Evolutionary conservation across 2,329 filamentous ascomycete species (phyloP).

Genomic region (Sclerotinia subarctica): DNA sequence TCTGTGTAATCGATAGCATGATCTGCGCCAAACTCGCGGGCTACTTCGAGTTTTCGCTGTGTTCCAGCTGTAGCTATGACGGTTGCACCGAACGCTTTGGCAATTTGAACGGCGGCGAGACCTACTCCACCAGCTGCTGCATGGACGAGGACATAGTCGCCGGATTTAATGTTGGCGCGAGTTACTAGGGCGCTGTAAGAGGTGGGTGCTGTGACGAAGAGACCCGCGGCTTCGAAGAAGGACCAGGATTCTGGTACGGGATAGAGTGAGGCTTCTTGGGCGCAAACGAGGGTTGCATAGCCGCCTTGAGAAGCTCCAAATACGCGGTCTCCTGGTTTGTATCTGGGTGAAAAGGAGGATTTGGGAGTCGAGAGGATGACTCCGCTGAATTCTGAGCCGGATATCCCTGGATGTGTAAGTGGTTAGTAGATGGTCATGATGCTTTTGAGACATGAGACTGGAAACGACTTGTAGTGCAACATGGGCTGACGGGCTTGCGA

Average conservation of each 20-base stretch:
- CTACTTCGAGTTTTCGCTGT: slow-evolving; percentile 74
- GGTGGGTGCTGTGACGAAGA: slow-evolving; percentile 91
- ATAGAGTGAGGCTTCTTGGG: slow-evolving; percentile 63
- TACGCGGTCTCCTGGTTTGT: slow-evolving; percentile 74
- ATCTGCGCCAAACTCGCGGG: slow-evolving; percentile 78
- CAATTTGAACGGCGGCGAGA: slow-evolving; percentile 86
- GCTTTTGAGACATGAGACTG: too few species aligned
- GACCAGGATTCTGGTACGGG: slow-evolving; percentile 79
- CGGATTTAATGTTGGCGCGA: slow-evolving; percentile 70
- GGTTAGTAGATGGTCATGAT: background rate
- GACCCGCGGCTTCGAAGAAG: slow-evolving; percentile 77
- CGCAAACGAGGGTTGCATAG: slow-evolving; percentile 74
- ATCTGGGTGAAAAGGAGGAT: slow-evolving; percentile 52
- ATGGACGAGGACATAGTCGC: slow-evolving; percentile 86
- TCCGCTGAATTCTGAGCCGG: slow-evolving; percentile 84
- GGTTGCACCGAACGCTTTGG: slow-evolving; percentile 85
- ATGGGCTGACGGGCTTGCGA: background rate
- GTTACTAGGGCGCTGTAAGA: slow-evolving; percentile 80
- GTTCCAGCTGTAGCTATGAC: slow-evolving; percentile 92
- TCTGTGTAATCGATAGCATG: slow-evolving; percentile 75
- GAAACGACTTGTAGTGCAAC: background rate
- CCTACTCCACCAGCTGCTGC: slow-evolving; percentile 91
- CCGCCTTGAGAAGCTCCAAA: slow-evolving; percentile 86
- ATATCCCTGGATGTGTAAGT: slow-evolving; percentile 48
- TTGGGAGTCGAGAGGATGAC: slow-evolving; percentile 66